phyloP scores from a whole-genome alignment of 768 basidiomycete species.

The Hygrocybe coccinea region DNA sequence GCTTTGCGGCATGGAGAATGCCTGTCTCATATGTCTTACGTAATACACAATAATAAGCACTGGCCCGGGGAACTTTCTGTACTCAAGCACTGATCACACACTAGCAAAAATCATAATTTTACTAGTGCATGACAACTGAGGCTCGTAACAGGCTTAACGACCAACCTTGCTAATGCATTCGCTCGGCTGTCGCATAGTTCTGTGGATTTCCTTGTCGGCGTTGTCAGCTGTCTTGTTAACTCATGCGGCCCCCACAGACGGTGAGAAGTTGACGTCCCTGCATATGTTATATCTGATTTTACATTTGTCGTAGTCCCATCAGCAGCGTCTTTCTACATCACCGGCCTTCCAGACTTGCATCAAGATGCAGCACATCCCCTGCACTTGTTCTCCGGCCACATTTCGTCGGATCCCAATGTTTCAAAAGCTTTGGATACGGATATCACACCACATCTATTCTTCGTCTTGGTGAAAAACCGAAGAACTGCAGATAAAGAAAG shows the following conservation, averaged over 20 bases:
- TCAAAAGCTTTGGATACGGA: constrained; percentile 47
- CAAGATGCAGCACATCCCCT: constrained; percentile 66
- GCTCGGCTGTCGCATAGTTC: background rate
- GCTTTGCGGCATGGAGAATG: too few species aligned
- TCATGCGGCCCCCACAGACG: constrained; percentile 35
- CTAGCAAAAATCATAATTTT: too few species aligned
- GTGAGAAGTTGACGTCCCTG: constrained; percentile 27
- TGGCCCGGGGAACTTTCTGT: too few species aligned
- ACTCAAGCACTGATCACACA: too few species aligned
- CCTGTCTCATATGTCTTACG: too few species aligned
- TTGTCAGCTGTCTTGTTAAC: constrained; percentile 4
- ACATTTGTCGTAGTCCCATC: constrained; percentile 50
- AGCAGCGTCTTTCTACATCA: constrained; percentile 81
- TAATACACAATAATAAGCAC: background rate
- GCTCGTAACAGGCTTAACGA: background rate
- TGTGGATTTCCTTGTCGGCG: constrained; percentile 9
- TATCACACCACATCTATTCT: constrained; percentile 76
- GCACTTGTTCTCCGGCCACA: constrained; percentile 80
- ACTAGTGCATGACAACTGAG: background rate
- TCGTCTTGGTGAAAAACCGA: constrained; percentile 84
- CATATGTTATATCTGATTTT: background rate
- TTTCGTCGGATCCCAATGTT: constrained; percentile 70
- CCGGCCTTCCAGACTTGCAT: constrained; percentile 67
- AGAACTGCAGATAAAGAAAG: constrained; percentile 85
- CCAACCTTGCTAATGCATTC: background rate